Evolutionary conservation across 768 basidiomycete species (phyloP).

Genomic region (Exidia glandulosa): DNA sequence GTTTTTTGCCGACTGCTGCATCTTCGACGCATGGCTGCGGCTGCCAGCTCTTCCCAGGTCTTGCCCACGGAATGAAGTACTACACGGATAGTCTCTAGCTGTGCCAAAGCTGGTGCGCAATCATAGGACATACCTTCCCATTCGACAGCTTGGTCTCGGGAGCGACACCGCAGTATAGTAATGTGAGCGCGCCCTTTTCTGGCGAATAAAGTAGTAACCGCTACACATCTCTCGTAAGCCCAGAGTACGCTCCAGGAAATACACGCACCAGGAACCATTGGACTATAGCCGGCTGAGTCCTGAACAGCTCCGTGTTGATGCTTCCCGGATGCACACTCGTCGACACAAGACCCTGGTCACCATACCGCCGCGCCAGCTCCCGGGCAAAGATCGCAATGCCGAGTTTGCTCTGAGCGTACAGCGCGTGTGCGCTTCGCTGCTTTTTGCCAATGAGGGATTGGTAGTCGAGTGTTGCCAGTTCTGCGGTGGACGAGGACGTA

Average conservation of each 20-base stretch:
- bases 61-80: conserved; percentile 42
- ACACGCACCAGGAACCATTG: conserved; percentile 7
- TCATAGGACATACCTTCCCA: conserved; percentile 27
- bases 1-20: conserved; percentile 21
- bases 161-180: conserved; percentile 32
- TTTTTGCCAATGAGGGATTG: conserved; percentile 29
- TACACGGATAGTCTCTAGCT: conserved; percentile 7
- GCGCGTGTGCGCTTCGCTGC: conserved; percentile 12
- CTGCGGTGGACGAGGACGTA: conserved; percentile 31
- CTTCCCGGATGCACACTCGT: conserved; percentile 31
- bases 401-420: conserved; percentile 17
- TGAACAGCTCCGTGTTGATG: conserved; percentile 19
- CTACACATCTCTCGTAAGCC: conserved; percentile 7
- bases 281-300: neutral
- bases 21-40: conserved; percentile 20
- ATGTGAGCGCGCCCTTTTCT: conserved; percentile 30
- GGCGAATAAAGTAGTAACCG: conserved; percentile 18
- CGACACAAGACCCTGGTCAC: conserved; percentile 32
- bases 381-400: conserved; percentile 22
- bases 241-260: neutral
- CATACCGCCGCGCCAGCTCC: conserved; percentile 38
- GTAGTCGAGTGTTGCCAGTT: conserved; percentile 26
- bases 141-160: conserved; percentile 26
- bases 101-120: neutral
- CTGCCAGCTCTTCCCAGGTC: conserved; percentile 19